Evolutionary conservation across 2,329 filamentous ascomycete species (phyloP).

Genomic region (Aureobasidium subglaciale): DNA sequence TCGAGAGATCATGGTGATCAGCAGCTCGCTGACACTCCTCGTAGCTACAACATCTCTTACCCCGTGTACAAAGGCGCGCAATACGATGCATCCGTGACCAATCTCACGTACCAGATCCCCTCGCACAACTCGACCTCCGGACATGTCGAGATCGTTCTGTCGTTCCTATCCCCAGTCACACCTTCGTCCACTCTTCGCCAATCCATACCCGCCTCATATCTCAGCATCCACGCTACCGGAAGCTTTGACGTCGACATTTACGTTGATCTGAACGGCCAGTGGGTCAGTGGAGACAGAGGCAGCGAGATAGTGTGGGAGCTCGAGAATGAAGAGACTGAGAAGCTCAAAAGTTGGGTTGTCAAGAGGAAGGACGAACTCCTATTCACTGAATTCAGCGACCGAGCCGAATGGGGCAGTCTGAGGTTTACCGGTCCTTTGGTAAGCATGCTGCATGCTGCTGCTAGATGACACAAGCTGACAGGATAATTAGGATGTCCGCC

Average conservation of each 20-base stretch:
- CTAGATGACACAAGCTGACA: constrained; percentile 36
- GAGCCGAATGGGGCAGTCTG: constrained; percentile 76
- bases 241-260: constrained; percentile 46
- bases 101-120: constrained; percentile 57
- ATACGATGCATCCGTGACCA: constrained; percentile 65
- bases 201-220: constrained; percentile 73
- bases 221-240: constrained; percentile 64
- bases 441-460: constrained; percentile 32
- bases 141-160: constrained; percentile 51
- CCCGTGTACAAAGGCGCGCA: constrained; percentile 54
- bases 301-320: constrained; percentile 66
- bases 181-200: constrained; percentile 74
- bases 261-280: constrained; percentile 52
- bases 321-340: constrained; percentile 31
- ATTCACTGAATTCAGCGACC: constrained; percentile 67
- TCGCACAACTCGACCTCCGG: constrained; percentile 29
- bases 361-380: constrained; percentile 55
- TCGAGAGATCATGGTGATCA: neutral
- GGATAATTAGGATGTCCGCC: constrained; percentile 44
- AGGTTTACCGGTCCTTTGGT: constrained; percentile 63
- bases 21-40: neutral
- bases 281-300: constrained; percentile 69
- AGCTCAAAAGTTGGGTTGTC: constrained; percentile 59
- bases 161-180: constrained; percentile 71
- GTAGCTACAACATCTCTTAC: constrained; percentile 51